A percentile compares a stretch with the other conserved stretches of the same genome.
phyloP scores from a whole-genome alignment of 2,329 filamentous ascomycete species.

The Sclerotiophoma versabilis region DNA sequence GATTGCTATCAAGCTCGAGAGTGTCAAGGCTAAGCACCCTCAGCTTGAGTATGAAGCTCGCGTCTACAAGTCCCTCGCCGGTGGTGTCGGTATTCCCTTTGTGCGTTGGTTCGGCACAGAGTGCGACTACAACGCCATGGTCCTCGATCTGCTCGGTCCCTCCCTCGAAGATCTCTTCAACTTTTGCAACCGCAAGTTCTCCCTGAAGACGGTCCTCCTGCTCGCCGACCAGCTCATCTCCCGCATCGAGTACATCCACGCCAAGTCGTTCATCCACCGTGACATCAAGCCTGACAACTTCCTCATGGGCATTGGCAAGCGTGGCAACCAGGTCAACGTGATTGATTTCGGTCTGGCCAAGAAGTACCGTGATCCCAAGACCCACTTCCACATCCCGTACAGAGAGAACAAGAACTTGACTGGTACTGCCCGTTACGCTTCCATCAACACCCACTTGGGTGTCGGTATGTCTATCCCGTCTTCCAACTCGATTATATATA shows the following conservation, averaged over 20 bases:
- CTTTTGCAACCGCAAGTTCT: constrained; percentile 99
- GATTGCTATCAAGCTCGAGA: constrained; percentile 99
- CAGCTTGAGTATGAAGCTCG: constrained; percentile 98
- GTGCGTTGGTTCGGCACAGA: constrained; percentile 99
- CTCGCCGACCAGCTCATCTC: constrained; percentile 98
- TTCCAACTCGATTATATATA: background rate
- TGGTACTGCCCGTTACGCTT: constrained; percentile 96
- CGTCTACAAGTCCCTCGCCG: constrained; percentile 87
- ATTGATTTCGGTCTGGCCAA: constrained; percentile 99
- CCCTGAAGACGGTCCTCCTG: constrained; percentile 95
- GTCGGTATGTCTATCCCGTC: constrained; percentile 67
- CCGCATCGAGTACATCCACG: constrained; percentile 99
- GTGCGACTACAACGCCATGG: constrained; percentile 99
- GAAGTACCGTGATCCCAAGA: constrained; percentile 99
- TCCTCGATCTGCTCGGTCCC: constrained; percentile 93
- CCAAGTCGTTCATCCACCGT: constrained; percentile 99
- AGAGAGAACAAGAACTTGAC: constrained; percentile 99
- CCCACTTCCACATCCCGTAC: constrained; percentile 99
- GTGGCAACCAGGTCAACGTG: constrained; percentile 98
- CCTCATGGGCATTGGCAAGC: constrained; percentile 98
- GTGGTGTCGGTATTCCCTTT: constrained; percentile 96
- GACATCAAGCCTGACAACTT: constrained; percentile 99
- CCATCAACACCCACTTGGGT: constrained; percentile 97
- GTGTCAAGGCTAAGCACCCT: constrained; percentile 98
- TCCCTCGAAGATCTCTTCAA: constrained; percentile 99